Base-by-base conservation (phyloP, 2,329 filamentous ascomycete species). In the Pezicula radicicola region DNA sequence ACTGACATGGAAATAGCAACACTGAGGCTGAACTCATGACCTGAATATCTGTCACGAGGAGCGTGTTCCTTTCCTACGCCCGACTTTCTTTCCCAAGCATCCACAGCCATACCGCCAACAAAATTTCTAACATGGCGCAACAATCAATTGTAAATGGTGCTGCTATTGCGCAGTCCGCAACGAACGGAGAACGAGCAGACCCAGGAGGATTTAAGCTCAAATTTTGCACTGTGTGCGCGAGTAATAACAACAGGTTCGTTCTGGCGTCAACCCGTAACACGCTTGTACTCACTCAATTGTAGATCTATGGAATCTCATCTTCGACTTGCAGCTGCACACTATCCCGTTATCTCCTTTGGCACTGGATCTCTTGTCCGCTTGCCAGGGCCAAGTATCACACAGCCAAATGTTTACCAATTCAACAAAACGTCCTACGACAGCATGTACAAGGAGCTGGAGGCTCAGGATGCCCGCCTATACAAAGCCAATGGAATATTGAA, bases 251-350 rank as follows among this genome's bases (percentile, higher is more conserved):
- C 67, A 85, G 94, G 84, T 96, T 77, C 57, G 78, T 64, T 43
- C 15, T 25, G 4, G 5, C 27, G 13, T 28, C 6, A 48, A n/a
- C 16, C 1, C 41, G 12, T 7, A 21, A 49, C 28, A 46, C 52
- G 57, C 42, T 30, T 49, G 46, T 60, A 65, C 54, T 46, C 28
- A 35, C 63, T 89, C 60, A 66, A 55, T 45, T 27, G 28, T 63
- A 89, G 87, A 70, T 91, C 90, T n/a, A 97, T 99, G 94, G 94
- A 97, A 79, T 93, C 93, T n/a, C 94, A 99, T 71, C 83, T 97
- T 27, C 89, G 90, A 57, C 85, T 99, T 33, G 90, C 94, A 4
- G 82, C 88, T 54, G 89, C 91, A 45, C 75, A 86, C 46, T 97
- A 94, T 66, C 94, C 94, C n/a, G 93, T 96, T 61, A 95, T 97